Conservation (phyloP, 176 grass and related monocot genomes). For the Pontederia crassipes region DNA sequence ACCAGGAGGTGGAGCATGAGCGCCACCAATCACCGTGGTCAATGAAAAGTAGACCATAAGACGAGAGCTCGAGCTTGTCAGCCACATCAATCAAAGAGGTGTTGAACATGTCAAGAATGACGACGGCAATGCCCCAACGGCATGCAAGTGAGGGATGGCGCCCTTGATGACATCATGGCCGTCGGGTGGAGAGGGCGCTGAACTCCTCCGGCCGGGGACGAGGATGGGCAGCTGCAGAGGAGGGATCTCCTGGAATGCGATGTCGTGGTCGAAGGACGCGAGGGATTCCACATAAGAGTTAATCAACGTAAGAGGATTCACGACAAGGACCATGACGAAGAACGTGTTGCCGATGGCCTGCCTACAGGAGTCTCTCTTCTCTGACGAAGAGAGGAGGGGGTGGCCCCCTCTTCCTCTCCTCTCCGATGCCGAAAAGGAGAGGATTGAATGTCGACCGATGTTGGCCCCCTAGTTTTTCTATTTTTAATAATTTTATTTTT, state of each 20-base stretch:
- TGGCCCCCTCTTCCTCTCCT: no score
- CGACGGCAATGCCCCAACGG: conserved; percentile 24
- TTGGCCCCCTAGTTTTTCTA: no score
- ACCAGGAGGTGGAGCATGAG: conserved; percentile 30
- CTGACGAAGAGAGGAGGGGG: no score
- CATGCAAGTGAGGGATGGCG: conserved; percentile 18
- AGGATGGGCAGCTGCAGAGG: conserved; percentile 16
- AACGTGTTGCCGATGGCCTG: conserved; percentile 1
- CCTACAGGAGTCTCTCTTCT: conserved; percentile 28
- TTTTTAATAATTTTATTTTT: no score
- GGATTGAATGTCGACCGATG: no score
- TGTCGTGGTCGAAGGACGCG: conserved; percentile 27
- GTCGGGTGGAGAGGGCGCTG: conserved; percentile 26
- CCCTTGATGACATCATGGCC: conserved; percentile 33
- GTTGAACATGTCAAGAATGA: conserved; percentile 54
- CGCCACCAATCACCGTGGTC: conserved; percentile 23
- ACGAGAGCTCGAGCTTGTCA: conserved; percentile 24
- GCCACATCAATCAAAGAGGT: conserved; percentile 36
- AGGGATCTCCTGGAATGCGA: conserved; percentile 42
- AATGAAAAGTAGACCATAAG: conserved; percentile 53
- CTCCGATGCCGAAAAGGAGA: no score
- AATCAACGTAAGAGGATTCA: conserved; percentile 22
- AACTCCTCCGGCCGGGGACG: conserved; percentile 36
- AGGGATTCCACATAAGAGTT: conserved; percentile 25
- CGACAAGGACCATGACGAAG: conserved; percentile 42